A percentile compares a stretch with the other conserved stretches of the same genome.
Evolutionary conservation across 257 asterid genomes (phyloP).

Genomic region (Solanum virginianum): DNA sequence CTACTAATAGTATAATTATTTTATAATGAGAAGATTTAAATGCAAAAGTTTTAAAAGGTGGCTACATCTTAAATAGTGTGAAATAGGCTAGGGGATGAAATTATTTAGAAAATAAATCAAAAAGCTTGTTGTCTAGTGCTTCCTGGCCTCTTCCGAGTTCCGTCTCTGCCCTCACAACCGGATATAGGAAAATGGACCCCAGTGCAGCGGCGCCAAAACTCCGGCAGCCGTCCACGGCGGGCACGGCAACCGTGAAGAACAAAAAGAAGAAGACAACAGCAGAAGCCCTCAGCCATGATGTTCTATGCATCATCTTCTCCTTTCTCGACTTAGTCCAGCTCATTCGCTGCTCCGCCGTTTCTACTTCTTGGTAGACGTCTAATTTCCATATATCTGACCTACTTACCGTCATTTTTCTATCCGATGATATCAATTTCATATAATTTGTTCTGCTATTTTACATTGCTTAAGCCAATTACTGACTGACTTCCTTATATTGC

Average conservation of each 20-base stretch:
- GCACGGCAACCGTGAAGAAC: not conserved
- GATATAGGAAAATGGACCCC: not conserved
- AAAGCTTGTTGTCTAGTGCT: not conserved
- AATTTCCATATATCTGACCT: not conserved
- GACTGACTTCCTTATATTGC: not conserved
- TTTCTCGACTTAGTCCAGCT: constrained; percentile 58
- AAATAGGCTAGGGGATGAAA: not conserved
- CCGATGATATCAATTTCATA: not conserved
- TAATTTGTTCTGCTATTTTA: not conserved
- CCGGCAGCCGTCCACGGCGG: constrained; percentile 9
- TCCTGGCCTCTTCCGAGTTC: not conserved
- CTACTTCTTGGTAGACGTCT: constrained; percentile 59
- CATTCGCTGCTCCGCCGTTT: constrained; percentile 83
- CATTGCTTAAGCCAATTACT: not conserved
- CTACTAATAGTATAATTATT: too few relatives aligned
- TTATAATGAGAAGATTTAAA: not conserved
- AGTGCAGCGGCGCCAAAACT: constrained; percentile 9
- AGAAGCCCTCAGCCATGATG: constrained; percentile 43
- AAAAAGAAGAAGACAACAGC: constrained; percentile 22
- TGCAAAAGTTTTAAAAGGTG: not conserved
- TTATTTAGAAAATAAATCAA: not conserved
- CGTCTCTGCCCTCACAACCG: not conserved
- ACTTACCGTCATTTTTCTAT: not conserved
- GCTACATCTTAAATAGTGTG: not conserved
- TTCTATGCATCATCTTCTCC: constrained; percentile 49